phyloP scores from a whole-genome alignment of 2,329 filamentous ascomycete species.

The Penicillium sp. region DNA sequence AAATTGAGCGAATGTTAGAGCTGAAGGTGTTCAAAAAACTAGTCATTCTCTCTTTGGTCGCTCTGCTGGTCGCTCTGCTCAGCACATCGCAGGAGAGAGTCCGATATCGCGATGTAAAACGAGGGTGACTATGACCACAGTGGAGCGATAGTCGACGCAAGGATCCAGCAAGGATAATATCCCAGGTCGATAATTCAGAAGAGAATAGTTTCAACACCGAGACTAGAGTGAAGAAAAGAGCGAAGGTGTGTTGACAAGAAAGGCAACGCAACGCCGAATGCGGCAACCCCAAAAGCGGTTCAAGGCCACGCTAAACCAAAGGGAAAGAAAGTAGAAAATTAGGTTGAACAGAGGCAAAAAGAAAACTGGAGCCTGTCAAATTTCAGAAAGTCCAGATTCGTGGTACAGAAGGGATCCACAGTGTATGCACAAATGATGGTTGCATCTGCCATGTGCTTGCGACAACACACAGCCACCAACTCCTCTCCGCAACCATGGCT shows the following conservation, averaged over 20 bases:
- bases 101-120: not conserved
- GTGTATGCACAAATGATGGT: not conserved
- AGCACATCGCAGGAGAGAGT: not conserved
- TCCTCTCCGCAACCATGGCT: not conserved
- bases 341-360: not conserved
- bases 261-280: slow-evolving; percentile 1
- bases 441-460: not conserved
- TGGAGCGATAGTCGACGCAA: not conserved
- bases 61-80: not conserved
- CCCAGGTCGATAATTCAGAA: not conserved
- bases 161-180: not conserved
- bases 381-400: not conserved
- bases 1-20: not conserved
- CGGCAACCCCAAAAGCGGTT: slow-evolving; percentile 8
- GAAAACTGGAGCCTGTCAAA: not conserved
- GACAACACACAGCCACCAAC: not conserved
- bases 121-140: not conserved
- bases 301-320: not conserved
- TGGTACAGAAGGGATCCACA: not conserved
- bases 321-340: not conserved
- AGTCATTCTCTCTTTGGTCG: not conserved
- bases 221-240: not conserved
- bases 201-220: not conserved
- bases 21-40: not conserved
- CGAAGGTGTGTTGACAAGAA: not conserved